Base-by-base conservation (phyloP, 2,329 filamentous ascomycete genomes). In the Proliferodiscus dingleyae region DNA sequence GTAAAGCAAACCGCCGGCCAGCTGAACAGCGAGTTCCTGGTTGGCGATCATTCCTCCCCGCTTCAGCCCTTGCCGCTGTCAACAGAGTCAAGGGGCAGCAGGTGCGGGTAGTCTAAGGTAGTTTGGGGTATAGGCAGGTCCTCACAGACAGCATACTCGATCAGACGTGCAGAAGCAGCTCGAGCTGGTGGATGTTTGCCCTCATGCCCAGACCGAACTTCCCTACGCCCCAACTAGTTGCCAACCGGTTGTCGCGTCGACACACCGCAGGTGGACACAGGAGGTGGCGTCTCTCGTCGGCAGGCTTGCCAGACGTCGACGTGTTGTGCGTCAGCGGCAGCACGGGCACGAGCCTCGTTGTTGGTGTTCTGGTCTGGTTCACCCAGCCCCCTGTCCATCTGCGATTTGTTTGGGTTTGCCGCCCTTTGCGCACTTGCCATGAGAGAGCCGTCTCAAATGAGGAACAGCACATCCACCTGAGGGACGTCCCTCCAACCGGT, bases 401-500 rank as follows among this genome's bases (percentile, higher is more conserved):
- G 3, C 15, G 16, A 18, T 26, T 41, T 29, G 22, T 34, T 37
- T 16, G 15, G 7, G 9, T 29, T 34, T 44, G 41, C 41, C 41
- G 41, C 41, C 23, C n/a, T 19, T 37, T 44, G 41, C 41, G 41
- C 41, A 23, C 6, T 32, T 13, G 18, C n/a, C 24, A 40, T 29
- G n/a, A 4, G n/a, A 26, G n/a, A 9, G 21, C 30, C 1, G 29
- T 36, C 5, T 24, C 19, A 26, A 5, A 1, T 36, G 28, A 42
- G 39, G 39, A 24, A 24, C 6, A 36, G n/a, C n/a, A 26, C 19
- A 15, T 34, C 41, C 30, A 30, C 30, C 19, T 16, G 24, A 28
- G 13, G 11, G 8, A 5, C 15, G 29, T 28, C 16, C 19, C 24
- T 41, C 16, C 4, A 30, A 32, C 26, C 38, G n/a, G 32, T 33